These are phyloP conservation scores for Dryas integrifolia DNA, from an alignment of 331 rosid genomes.

Conservation along the genomic window DNA sequence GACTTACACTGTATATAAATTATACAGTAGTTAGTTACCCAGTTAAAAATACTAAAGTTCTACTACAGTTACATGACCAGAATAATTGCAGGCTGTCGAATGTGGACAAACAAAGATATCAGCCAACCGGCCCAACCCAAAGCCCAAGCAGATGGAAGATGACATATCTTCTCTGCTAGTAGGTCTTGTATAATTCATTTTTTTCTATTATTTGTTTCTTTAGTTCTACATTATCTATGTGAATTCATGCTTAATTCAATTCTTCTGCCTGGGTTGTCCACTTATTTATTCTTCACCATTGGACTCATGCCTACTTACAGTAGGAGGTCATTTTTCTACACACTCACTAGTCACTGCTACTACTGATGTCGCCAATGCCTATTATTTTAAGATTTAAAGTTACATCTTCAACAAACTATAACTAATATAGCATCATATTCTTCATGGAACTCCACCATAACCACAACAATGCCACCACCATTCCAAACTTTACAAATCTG, in stretches of 20 bases:
- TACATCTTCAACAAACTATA: not conserved
- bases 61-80: not conserved
- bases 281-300: not conserved
- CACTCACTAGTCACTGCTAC: not conserved
- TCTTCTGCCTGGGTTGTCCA: not conserved
- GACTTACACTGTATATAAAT: not conserved
- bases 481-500: too few species aligned
- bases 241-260: constrained; percentile 1
- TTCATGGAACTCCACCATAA: too few species aligned
- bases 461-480: too few species aligned
- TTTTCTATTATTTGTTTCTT: not conserved
- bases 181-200: constrained; percentile 6
- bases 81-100: constrained; percentile 19
- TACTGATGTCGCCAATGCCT: not conserved
- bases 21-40: not conserved
- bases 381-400: not conserved
- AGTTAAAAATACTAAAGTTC: not conserved
- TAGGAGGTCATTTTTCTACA: not conserved
- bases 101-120: constrained; percentile 23
- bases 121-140: constrained; percentile 7
- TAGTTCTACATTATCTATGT: not conserved
- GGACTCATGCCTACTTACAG: not conserved
- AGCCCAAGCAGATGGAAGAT: constrained; percentile 14
- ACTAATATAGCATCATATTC: too few species aligned
- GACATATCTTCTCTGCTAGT: constrained; percentile 16